Evolutionary conservation across 1,284 basidiomycete species (phyloP).

Genomic region (Fomitopsis schrenkii): DNA sequence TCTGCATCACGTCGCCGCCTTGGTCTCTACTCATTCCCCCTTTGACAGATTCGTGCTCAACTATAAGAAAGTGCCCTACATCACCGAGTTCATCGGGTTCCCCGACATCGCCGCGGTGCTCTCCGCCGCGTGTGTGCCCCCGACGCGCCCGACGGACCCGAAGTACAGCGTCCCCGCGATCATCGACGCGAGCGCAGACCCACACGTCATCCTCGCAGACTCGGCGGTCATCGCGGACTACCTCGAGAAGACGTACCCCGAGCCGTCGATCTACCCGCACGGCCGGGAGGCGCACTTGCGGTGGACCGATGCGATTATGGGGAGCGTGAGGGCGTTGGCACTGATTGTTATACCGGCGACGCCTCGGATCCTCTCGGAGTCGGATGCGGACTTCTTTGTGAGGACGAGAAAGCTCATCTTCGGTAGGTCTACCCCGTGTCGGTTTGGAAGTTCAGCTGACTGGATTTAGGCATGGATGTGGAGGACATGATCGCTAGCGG

Average conservation of each 20-base stretch:
- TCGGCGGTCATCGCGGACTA: constrained; percentile 38
- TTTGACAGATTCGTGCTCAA: constrained; percentile 6
- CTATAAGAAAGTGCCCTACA: constrained; percentile 6
- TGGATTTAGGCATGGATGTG: not conserved
- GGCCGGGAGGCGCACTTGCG: constrained; percentile 11
- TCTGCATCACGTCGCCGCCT: too few species aligned
- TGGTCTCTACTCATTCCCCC: too few species aligned
- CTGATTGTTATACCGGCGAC: constrained; percentile 3
- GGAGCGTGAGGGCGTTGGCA: not conserved
- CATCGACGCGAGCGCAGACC: not conserved
- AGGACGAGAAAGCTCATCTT: not conserved
- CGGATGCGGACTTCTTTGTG: not conserved
- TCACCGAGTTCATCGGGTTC: not conserved
- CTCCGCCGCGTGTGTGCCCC: not conserved
- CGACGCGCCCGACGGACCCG: not conserved
- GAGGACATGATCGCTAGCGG: not conserved
- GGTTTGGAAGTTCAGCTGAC: too few species aligned
- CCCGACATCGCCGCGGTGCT: constrained; percentile 1
- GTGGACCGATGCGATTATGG: not conserved
- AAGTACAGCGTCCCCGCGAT: constrained; percentile 4
- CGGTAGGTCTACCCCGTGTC: not conserved
- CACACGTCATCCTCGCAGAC: constrained; percentile 28
- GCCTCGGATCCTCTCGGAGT: not conserved
- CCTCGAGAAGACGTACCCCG: constrained; percentile 38
- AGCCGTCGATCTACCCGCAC: constrained; percentile 23